A percentile compares a stretch with the other conserved stretches of the same genome.
Evolutionary conservation across 495 filamentous ascomycete species (phyloP).

Genomic region (Tuber calosporum): DNA sequence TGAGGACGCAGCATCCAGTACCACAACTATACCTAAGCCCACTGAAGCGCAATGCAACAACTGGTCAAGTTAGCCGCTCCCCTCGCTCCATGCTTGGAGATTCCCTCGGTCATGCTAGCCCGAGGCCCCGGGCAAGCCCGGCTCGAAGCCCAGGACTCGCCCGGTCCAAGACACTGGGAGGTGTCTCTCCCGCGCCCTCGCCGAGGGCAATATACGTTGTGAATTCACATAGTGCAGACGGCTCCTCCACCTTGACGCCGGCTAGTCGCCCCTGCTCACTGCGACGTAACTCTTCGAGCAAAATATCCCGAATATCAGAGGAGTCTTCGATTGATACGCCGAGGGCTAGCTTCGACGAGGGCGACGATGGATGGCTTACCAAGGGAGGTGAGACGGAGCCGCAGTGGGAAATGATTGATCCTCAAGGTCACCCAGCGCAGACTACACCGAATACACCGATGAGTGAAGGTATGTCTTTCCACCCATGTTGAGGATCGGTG

Average conservation of each 20-base stretch:
- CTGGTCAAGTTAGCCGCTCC: constrained; percentile 33
- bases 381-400: constrained; percentile 28
- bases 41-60: constrained; percentile 40
- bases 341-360: constrained; percentile 37
- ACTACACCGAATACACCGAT: constrained; percentile 13
- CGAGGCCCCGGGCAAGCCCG: constrained; percentile 2
- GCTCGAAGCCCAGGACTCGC: constrained; percentile 21
- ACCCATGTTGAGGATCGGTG: neutral
- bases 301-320: constrained; percentile 38
- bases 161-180: constrained; percentile 22
- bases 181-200: constrained; percentile 16
- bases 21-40: constrained; percentile 31
- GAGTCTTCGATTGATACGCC: constrained; percentile 37
- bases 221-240: constrained; percentile 10
- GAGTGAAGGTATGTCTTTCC: constrained; percentile 26
- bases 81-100: constrained; percentile 26
- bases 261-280: constrained; percentile 6
- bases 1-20: constrained; percentile 8
- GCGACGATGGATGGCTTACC: constrained; percentile 37
- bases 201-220: constrained; percentile 27
- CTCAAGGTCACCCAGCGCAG: constrained; percentile 9
- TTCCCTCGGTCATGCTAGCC: constrained; percentile 10
- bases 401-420: constrained; percentile 38
- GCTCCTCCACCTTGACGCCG: constrained; percentile 12
- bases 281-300: constrained; percentile 13